Percentiles rank a stretch among this genome's conserved stretches.
These are phyloP conservation scores for Barnettozyma hawaiiensis DNA, from an alignment of 1,139 yeast genomes.

Conservation along the genomic window DNA sequence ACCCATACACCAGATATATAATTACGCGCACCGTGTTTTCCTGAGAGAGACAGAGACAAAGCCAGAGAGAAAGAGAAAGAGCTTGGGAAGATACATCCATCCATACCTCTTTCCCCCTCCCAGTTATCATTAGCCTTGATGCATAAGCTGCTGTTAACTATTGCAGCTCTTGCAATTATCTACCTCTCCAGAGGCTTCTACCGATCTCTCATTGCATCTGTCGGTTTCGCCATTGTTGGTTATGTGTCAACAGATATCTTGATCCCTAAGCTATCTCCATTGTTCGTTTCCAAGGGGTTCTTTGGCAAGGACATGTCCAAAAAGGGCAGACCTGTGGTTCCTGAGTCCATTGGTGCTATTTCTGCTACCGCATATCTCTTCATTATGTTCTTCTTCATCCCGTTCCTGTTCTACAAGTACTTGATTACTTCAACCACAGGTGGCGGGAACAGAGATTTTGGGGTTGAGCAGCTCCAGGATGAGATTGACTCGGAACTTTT, in stretches of 20 bases:
- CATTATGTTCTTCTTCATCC: conserved; percentile 78
- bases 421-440: conserved; percentile 56
- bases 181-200: conserved; percentile 20
- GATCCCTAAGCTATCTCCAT: conserved; percentile 61
- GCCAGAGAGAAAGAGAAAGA: not conserved
- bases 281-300: conserved; percentile 72
- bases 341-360: conserved; percentile 90
- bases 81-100: not conserved
- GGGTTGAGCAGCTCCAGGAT: conserved; percentile 16
- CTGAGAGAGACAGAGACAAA: too few species aligned
- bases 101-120: not conserved
- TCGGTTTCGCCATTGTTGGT: conserved; percentile 66
- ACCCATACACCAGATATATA: not conserved
- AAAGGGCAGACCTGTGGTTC: conserved; percentile 60
- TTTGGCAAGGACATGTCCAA: conserved; percentile 82
- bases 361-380: conserved; percentile 78
- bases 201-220: conserved; percentile 36
- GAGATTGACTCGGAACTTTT: conserved; percentile 37
- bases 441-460: conserved; percentile 46
- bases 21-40: too few species aligned
- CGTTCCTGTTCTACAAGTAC: conserved; percentile 81
- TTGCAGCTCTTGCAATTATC: conserved; percentile 8
- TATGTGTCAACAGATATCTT: conserved; percentile 51
- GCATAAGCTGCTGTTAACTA: conserved; percentile 4
- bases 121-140: not conserved